Base-by-base conservation (phyloP, 352 stramenopile genomes). In the Phytophthora chlamydospora region DNA sequence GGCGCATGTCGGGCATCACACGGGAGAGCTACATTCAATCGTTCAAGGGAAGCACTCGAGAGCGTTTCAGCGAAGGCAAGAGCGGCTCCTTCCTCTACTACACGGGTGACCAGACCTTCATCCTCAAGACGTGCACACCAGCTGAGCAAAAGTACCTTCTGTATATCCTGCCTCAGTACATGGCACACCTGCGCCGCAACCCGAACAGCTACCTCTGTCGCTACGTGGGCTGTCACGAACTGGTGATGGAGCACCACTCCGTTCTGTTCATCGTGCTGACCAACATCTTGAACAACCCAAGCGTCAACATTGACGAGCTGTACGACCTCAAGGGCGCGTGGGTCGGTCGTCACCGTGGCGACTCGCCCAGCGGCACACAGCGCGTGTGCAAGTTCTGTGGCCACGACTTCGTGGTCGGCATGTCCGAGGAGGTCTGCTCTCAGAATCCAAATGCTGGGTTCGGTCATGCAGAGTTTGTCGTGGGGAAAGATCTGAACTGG, bases 291-390 rank as follows among this genome's bases (percentile, higher is more conserved):
- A 91, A 93, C 75, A 96, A 93, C 60, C 74, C 88, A 31, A 86
- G 59, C 2, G 75, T 95, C 41, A 89, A 92, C 59, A 83, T 97
- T 24, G 84, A 97, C 62, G 88, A 94, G 56, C 83, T 93, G 36
- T 97, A 93, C 71, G 89, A 97, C 31, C 67, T 97, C 49, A 97
- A 97, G 56, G 91, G 91, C 11, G 92, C 84, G n/a, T 97, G 87
- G 85, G 87, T 97, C 44, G 88, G 87, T n/a, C 76, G 88, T 35
- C 89, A 90, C 50, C 73, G 74, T 4, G 68, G 77, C 33, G 67
- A 80, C n/a, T 79, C 83, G 33, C 75, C 68, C 29, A 85, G 83
- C 17, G 84, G 85, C 31, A 89, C 80, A 16, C 84, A 90, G 57
- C 82, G 80, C 12, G 75, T 94, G 39, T 96, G 87, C 69, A 96